Evolutionary conservation across 768 basidiomycete genomes (phyloP).

Genomic region (Kwoniella heveanensis): DNA sequence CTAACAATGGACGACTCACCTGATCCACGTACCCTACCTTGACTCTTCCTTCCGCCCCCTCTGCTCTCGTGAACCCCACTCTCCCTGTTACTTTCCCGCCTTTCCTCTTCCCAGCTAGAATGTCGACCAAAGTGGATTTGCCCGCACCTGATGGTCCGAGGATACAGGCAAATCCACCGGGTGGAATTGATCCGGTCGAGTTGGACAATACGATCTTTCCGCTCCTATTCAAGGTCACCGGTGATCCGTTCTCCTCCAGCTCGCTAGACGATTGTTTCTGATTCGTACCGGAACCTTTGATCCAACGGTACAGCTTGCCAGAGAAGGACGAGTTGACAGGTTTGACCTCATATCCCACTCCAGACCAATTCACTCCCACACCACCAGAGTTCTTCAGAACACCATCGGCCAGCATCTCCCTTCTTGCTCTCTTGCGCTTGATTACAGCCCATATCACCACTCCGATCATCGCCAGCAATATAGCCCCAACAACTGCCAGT

Average conservation of each 20-base stretch:
- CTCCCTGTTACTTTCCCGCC: constrained; percentile 68
- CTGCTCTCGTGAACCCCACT: constrained; percentile 62
- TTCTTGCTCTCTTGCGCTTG: constrained; percentile 67
- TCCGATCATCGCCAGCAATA: constrained; percentile 65
- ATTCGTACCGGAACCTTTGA: constrained; percentile 28
- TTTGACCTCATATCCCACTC: constrained; percentile 68
- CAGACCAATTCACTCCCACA: constrained; percentile 68
- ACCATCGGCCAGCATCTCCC: constrained; percentile 52
- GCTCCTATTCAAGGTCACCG: constrained; percentile 35
- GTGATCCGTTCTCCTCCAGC: constrained; percentile 21
- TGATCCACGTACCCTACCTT: constrained; percentile 80
- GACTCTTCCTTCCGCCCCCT: constrained; percentile 52
- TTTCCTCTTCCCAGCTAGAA: constrained; percentile 82
- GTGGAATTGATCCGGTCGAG: constrained; percentile 69
- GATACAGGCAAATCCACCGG: constrained; percentile 87
- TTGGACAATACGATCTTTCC: constrained; percentile 71
- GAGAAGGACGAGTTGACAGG: constrained; percentile 1
- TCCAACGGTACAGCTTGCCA: constrained; percentile 17
- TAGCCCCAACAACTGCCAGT: constrained; percentile 74
- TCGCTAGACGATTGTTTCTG: background rate
- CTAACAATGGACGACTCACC: constrained; percentile 42
- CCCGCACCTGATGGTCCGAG: constrained; percentile 91
- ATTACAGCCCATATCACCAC: constrained; percentile 68
- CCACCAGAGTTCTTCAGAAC: constrained; percentile 59
- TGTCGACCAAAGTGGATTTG: constrained; percentile 87